Percentiles rank a stretch among this genome's conserved stretches.
Conservation (phyloP, 805 yeast species). For the Candida sithepensis region DNA sequence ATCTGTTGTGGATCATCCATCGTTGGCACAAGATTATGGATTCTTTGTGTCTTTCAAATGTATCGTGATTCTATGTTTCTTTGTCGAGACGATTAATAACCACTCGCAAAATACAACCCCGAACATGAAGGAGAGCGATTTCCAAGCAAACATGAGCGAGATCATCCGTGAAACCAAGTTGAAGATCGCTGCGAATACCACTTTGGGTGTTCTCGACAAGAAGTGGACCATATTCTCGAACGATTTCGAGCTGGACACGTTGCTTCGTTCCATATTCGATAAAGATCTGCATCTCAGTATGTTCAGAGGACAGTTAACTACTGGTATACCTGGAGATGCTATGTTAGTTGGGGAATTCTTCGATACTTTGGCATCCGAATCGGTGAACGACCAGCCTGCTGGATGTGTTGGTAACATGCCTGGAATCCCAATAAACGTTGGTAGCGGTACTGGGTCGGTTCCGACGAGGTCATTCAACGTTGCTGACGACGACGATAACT, state of each 20-base stretch:
- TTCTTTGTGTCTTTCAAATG: conserved; percentile 16
- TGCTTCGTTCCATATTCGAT: conserved; percentile 4
- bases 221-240: conserved; percentile 1
- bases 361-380: background rate
- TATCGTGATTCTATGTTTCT: conserved; percentile 15
- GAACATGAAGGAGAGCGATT: background rate
- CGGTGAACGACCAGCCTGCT: background rate
- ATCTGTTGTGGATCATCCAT: conserved; percentile 3
- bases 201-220: conserved; percentile 4
- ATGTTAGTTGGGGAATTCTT: background rate
- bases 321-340: background rate
- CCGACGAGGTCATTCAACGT: background rate
- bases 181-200: background rate
- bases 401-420: background rate
- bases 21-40: conserved; percentile 12
- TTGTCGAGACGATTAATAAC: conserved; percentile 11
- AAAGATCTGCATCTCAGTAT: background rate
- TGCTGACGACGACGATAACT: conserved; percentile 1
- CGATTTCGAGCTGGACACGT: conserved; percentile 3
- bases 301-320: background rate
- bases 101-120: background rate
- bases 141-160: background rate
- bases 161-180: conserved; percentile 2
- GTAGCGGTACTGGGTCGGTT: too few relatives aligned
- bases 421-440: background rate